phyloP scores from a whole-genome alignment of 129 eudicot species.

The Solidago caesia region DNA sequence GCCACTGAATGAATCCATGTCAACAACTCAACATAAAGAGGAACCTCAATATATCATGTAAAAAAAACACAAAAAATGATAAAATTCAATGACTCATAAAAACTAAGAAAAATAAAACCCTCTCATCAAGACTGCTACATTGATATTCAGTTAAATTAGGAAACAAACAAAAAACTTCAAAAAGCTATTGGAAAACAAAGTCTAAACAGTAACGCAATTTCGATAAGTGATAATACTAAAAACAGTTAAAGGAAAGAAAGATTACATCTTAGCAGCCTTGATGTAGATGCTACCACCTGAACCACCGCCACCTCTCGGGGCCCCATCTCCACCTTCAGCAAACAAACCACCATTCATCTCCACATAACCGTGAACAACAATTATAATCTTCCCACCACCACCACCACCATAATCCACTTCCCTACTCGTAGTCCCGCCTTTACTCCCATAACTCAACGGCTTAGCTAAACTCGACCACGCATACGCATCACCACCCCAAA shows the following conservation, averaged over 20 bases:
- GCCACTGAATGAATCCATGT: not conserved
- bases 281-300: slow-evolving; percentile 95
- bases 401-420: slow-evolving; percentile 92
- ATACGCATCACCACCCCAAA: slow-evolving; percentile 97
- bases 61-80: not conserved
- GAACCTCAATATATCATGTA: not conserved
- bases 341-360: slow-evolving; percentile 76
- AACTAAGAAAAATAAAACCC: not conserved
- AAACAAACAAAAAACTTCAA: slow-evolving; percentile 11
- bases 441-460: slow-evolving; percentile 89
- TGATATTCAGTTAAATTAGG: slow-evolving; percentile 4
- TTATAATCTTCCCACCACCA: slow-evolving; percentile 76
- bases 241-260: slow-evolving; percentile 19
- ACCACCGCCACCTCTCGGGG: slow-evolving; percentile 87
- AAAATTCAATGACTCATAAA: not conserved
- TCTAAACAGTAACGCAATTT: slow-evolving; percentile 24
- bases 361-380: slow-evolving; percentile 36
- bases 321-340: slow-evolving; percentile 91
- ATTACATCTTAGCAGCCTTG: slow-evolving; percentile 78
- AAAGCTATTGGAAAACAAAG: not conserved
- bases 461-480: slow-evolving; percentile 56
- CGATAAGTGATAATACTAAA: slow-evolving; percentile 2
- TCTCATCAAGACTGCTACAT: not conserved
- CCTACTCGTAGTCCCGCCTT: slow-evolving; percentile 81
- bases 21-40: not conserved